phyloP scores from a whole-genome alignment of 2,329 filamentous ascomycete species.

The Diaporthe sp. region DNA sequence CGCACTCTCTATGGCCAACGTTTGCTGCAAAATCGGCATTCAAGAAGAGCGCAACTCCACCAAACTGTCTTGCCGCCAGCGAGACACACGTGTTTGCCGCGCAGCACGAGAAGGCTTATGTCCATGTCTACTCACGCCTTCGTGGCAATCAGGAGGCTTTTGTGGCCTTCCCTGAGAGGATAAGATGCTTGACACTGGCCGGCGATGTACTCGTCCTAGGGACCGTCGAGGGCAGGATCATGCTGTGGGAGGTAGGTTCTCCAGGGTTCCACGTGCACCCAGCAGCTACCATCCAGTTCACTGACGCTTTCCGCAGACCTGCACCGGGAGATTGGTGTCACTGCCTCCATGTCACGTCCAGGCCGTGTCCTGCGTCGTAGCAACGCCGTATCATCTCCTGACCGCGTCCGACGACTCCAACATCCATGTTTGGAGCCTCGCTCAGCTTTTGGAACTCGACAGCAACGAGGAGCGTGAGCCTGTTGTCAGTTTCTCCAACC shows the following conservation, averaged over 20 bases:
- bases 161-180: slow-evolving; percentile 88
- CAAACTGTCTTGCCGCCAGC: slow-evolving; percentile 84
- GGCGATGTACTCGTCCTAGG: slow-evolving; percentile 83
- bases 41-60: slow-evolving; percentile 91
- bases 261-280: background rate
- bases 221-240: slow-evolving; percentile 86
- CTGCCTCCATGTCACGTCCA: slow-evolving; percentile 86
- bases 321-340: slow-evolving; percentile 81
- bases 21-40: slow-evolving; percentile 81
- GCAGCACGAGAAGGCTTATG: slow-evolving; percentile 89
- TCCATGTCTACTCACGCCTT: slow-evolving; percentile 90
- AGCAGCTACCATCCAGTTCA: background rate
- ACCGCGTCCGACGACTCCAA: slow-evolving; percentile 89
- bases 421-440: slow-evolving; percentile 91
- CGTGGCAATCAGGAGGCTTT: slow-evolving; percentile 90
- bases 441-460: slow-evolving; percentile 75
- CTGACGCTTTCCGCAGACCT: slow-evolving; percentile 63
- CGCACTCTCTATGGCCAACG: slow-evolving; percentile 84
- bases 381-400: slow-evolving; percentile 79
- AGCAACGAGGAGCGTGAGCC: slow-evolving; percentile 74
- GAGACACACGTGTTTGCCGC: slow-evolving; percentile 90
- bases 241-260: slow-evolving; percentile 88
- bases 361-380: slow-evolving; percentile 80
- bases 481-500: slow-evolving; percentile 81
- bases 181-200: slow-evolving; percentile 81